A percentile compares a stretch with the other conserved stretches of the same genome.
phyloP scores from a whole-genome alignment of 805 yeast species.

The Clavispora fructus region DNA sequence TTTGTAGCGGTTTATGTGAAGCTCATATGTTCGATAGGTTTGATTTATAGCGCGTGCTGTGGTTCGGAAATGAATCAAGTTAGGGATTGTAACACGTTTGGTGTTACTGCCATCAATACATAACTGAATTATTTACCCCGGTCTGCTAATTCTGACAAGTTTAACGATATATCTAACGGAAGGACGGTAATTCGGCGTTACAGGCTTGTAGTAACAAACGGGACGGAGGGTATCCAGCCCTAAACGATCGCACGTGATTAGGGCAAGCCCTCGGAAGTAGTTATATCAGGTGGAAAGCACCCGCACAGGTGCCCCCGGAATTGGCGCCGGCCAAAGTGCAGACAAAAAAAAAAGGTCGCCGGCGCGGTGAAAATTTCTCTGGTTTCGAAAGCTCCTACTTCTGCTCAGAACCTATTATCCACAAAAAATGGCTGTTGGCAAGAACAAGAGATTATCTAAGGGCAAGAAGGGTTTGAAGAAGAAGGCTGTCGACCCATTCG shows the following conservation, averaged over 20 bases:
- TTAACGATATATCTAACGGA: too few species aligned
- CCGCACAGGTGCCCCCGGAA: slow-evolving; percentile 2
- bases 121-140: too few species aligned
- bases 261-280: slow-evolving; percentile 7
- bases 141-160: too few species aligned
- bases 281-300: neutral
- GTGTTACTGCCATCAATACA: too few species aligned
- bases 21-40: too few species aligned
- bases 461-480: slow-evolving; percentile 98
- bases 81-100: too few species aligned
- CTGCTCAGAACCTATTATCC: neutral
- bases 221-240: slow-evolving; percentile 4
- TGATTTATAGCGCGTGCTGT: too few species aligned
- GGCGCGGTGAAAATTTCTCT: neutral
- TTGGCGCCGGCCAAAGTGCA: slow-evolving; percentile 1
- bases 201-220: neutral
- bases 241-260: slow-evolving; percentile 6
- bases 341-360: neutral
- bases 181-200: too few species aligned
- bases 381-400: neutral
- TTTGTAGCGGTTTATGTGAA: neutral
- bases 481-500: slow-evolving; percentile 99
- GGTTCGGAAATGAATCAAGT: too few species aligned
- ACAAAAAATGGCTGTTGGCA: slow-evolving; percentile 69
- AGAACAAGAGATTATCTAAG: slow-evolving; percentile 82